Conservation (phyloP, 305 asterid genomes). For the Fraxinus albicans region DNA sequence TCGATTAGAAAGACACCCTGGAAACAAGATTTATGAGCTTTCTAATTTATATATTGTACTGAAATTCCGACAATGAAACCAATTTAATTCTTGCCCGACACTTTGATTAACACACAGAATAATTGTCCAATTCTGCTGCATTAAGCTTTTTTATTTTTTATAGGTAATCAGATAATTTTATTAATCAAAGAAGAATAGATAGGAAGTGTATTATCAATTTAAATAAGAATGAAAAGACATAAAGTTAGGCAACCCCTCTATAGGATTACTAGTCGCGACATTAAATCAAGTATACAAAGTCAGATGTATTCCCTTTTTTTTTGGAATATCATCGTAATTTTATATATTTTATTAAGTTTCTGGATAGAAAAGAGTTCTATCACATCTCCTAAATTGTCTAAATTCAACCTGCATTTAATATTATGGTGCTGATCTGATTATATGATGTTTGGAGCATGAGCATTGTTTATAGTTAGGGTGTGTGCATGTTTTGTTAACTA, state of each 20-base stretch:
- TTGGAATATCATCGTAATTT: neutral
- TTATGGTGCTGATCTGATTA: neutral
- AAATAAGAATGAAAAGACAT: too few species aligned
- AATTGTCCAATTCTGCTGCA: neutral
- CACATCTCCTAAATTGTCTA: slow-evolving; percentile 6
- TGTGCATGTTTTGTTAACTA: neutral
- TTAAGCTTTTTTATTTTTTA: neutral
- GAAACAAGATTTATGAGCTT: neutral
- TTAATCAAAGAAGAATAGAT: too few species aligned
- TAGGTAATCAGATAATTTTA: too few species aligned
- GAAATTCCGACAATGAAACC: neutral
- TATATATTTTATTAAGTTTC: neutral
- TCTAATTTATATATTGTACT: neutral
- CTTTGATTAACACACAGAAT: neutral
- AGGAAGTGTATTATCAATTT: too few species aligned
- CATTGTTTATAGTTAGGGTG: neutral
- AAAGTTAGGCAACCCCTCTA: too few species aligned
- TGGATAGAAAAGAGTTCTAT: slow-evolving; percentile 7
- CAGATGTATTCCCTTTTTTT: neutral
- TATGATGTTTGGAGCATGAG: slow-evolving; percentile 15
- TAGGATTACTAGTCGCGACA: too few species aligned
- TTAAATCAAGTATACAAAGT: too few species aligned
- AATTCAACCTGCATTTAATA: slow-evolving; percentile 11
- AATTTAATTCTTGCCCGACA: neutral
- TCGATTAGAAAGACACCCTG: neutral